phyloP scores from a whole-genome alignment of 2,329 filamentous ascomycete species.

The Shiraia sp. region DNA sequence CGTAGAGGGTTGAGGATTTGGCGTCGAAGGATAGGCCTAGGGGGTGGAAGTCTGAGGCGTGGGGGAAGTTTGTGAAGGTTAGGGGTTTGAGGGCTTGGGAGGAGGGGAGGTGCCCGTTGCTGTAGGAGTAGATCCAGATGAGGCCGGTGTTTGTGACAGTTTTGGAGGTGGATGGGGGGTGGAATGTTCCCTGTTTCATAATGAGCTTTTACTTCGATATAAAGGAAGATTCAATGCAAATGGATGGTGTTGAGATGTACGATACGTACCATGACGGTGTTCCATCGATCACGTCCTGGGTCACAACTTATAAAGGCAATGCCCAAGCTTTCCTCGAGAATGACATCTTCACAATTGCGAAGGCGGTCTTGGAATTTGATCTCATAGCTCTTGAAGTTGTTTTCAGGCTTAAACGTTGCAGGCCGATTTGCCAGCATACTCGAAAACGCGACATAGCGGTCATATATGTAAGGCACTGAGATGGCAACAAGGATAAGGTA shows the following conservation, averaged over 20 bases:
- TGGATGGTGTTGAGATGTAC: too few relatives aligned
- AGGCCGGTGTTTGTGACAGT: slow-evolving; percentile 23
- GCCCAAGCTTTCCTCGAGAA: slow-evolving; percentile 42
- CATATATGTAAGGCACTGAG: slow-evolving; percentile 30
- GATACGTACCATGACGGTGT: slow-evolving; percentile 50
- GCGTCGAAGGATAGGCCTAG: slow-evolving; percentile 47
- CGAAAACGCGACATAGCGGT: slow-evolving; percentile 25
- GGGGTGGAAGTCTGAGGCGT: slow-evolving; percentile 45
- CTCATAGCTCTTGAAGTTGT: slow-evolving; percentile 31
- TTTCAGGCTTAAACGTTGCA: slow-evolving; percentile 18
- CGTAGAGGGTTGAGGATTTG: slow-evolving; percentile 41
- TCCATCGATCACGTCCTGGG: slow-evolving; percentile 49
- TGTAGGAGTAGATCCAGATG: slow-evolving; percentile 48
- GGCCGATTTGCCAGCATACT: slow-evolving; percentile 26
- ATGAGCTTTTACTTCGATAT: neutral
- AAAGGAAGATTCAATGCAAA: too few relatives aligned
- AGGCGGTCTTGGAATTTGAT: slow-evolving; percentile 42
- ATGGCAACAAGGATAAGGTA: slow-evolving; percentile 16
- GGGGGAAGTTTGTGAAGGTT: slow-evolving; percentile 26
- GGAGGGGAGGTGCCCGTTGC: slow-evolving; percentile 19
- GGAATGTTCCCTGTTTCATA: slow-evolving; percentile 34
- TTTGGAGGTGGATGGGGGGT: slow-evolving; percentile 10
- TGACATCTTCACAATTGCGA: slow-evolving; percentile 51
- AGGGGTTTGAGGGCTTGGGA: slow-evolving; percentile 28
- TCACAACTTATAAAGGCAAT: slow-evolving; percentile 51